Conservation (phyloP, 208 protist species). For the Trypanosoma theileri region DNA sequence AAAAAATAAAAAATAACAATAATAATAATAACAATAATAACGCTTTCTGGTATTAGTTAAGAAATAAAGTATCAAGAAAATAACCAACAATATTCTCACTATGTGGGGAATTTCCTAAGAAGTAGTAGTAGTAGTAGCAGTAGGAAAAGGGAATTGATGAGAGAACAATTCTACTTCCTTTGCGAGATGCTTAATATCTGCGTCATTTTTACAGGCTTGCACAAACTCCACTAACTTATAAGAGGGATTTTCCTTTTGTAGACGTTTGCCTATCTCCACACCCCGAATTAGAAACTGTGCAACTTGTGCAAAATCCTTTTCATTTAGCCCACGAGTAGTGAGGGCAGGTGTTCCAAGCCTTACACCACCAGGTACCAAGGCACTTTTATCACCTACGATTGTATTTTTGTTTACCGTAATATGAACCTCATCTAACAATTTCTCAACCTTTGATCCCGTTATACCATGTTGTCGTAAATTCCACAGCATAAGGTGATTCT, state of each 20-base stretch:
- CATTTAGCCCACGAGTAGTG: constrained; percentile 85
- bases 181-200: constrained; percentile 50
- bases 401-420: constrained; percentile 96
- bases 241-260: constrained; percentile 64
- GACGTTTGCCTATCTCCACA: constrained; percentile 45
- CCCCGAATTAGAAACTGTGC: constrained; percentile 72
- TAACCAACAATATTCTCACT: not conserved
- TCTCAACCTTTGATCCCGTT: constrained; percentile 92
- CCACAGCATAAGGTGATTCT: constrained; percentile 95
- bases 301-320: constrained; percentile 80
- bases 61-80: too few relatives aligned
- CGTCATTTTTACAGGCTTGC: constrained; percentile 43
- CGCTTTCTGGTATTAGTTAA: too few relatives aligned
- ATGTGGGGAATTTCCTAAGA: constrained; percentile 5
- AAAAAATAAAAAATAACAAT: too few relatives aligned
- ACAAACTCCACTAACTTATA: constrained; percentile 83
- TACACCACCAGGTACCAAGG: constrained; percentile 82
- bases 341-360: constrained; percentile 91
- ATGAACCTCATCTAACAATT: constrained; percentile 62
- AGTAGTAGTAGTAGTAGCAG: constrained; percentile 77
- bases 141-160: constrained; percentile 83
- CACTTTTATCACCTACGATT: constrained; percentile 83
- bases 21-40: too few relatives aligned
- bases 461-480: constrained; percentile 88
- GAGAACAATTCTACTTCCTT: constrained; percentile 84